Percentiles rank a stretch among this genome's conserved stretches.
phyloP scores from a whole-genome alignment of 2,329 filamentous ascomycete species.

The Calonectria multiphialidica region DNA sequence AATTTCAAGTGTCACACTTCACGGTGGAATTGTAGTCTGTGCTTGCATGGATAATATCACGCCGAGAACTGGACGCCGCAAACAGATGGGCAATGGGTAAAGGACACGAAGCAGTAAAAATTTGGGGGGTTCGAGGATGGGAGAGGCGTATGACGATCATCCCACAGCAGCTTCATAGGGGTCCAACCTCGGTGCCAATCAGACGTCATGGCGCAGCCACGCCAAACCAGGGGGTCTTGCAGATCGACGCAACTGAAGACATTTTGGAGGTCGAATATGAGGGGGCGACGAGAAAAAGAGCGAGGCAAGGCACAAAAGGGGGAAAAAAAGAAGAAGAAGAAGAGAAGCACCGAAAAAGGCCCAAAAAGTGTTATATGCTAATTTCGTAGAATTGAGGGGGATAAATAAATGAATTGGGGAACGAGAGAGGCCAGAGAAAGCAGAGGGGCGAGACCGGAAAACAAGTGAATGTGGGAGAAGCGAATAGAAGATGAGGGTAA shows the following conservation, averaged over 20 bases:
- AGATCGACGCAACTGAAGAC: not conserved
- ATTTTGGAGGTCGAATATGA: not conserved
- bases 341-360: no score
- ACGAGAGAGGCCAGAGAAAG: not conserved
- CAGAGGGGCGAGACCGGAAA: not conserved
- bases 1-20: not conserved
- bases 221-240: not conserved
- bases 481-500: not conserved
- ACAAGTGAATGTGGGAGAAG: not conserved
- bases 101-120: not conserved
- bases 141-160: not conserved
- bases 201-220: conserved; percentile 25
- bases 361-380: no score
- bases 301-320: no score
- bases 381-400: no score
- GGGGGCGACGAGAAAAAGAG: not conserved
- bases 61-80: not conserved
- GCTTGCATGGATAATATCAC: not conserved
- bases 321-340: no score
- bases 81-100: not conserved
- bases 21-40: not conserved
- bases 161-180: not conserved
- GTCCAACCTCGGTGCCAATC: not conserved
- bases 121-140: not conserved
- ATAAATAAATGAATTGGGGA: no score